Conservation (phyloP, 2,329 filamentous ascomycete genomes). For the Fusarium sp. region DNA sequence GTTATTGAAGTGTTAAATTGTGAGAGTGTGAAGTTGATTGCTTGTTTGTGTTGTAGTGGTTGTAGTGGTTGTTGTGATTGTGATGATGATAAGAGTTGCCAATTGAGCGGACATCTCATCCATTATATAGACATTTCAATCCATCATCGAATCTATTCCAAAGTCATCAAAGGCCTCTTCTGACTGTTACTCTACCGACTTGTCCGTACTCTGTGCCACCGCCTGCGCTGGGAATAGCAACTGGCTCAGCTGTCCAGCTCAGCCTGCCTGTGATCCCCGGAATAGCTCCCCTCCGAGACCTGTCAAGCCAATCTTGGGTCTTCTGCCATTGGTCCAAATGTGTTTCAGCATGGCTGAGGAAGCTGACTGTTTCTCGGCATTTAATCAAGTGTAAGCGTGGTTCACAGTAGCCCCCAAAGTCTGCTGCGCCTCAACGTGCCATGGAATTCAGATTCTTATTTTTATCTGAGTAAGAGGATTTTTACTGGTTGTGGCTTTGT, state of each 20-base stretch:
- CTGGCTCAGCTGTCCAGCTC: conserved; percentile 15
- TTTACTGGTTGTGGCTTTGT: not conserved
- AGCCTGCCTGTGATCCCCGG: conserved; percentile 21
- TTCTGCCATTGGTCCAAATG: not conserved
- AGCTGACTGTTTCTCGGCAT: conserved; percentile 32
- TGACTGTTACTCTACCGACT: conserved; percentile 1
- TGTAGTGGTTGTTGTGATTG: conserved; percentile 9
- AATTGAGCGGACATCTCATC: conserved; percentile 16
- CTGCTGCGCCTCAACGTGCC: conserved; percentile 27
- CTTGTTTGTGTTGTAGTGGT: conserved; percentile 17
- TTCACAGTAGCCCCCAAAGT: conserved; percentile 33
- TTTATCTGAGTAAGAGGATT: not conserved
- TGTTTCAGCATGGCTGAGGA: conserved; percentile 20
- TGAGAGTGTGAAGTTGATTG: conserved; percentile 8
- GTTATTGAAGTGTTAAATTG: not conserved
- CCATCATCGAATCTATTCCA: not conserved
- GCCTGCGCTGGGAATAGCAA: conserved; percentile 36
- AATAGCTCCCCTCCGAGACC: conserved; percentile 23
- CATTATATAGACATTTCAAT: conserved; percentile 41
- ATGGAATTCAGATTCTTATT: conserved; percentile 14
- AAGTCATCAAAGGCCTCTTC: not conserved
- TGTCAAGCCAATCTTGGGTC: not conserved
- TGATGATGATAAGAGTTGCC: conserved; percentile 34
- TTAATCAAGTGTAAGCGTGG: conserved; percentile 28
- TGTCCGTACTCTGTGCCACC: conserved; percentile 14